Percentiles rank a stretch among this genome's conserved stretches.
Evolutionary conservation across 192 early-diverging fungal genomes (phyloP).

Genomic region (Backusella psychrophila): DNA sequence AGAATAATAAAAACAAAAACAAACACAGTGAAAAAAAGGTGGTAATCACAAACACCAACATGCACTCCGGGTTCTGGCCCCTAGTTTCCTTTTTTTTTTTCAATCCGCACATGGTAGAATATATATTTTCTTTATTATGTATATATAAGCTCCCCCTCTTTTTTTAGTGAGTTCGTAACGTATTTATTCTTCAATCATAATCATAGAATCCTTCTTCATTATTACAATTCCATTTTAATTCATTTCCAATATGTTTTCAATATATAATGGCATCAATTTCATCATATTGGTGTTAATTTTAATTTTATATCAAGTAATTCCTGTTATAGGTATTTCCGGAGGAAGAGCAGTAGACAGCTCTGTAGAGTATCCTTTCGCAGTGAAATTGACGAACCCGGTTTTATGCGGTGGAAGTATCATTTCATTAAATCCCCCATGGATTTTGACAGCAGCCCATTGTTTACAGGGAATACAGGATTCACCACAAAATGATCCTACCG

Average conservation of each 20-base stretch:
- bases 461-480: not conserved
- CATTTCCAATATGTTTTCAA: not conserved
- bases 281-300: not conserved
- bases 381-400: not conserved
- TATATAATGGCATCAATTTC: not conserved
- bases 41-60: not conserved
- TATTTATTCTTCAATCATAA: not conserved
- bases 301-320: not conserved
- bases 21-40: too few relatives aligned
- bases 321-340: not conserved
- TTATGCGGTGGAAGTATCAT: constrained; percentile 14
- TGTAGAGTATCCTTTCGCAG: not conserved
- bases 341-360: not conserved
- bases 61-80: not conserved
- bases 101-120: not conserved
- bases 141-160: not conserved
- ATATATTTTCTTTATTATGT: not conserved
- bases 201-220: too few relatives aligned
- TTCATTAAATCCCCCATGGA: constrained; percentile 10
- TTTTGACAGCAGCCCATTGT: constrained; percentile 21
- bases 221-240: not conserved
- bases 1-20: too few relatives aligned
- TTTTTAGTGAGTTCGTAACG: not conserved
- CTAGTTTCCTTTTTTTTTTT: not conserved
- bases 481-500: not conserved